phyloP scores from a whole-genome alignment of 2,329 filamentous ascomycete species.

The Trichoderma harzianum region DNA sequence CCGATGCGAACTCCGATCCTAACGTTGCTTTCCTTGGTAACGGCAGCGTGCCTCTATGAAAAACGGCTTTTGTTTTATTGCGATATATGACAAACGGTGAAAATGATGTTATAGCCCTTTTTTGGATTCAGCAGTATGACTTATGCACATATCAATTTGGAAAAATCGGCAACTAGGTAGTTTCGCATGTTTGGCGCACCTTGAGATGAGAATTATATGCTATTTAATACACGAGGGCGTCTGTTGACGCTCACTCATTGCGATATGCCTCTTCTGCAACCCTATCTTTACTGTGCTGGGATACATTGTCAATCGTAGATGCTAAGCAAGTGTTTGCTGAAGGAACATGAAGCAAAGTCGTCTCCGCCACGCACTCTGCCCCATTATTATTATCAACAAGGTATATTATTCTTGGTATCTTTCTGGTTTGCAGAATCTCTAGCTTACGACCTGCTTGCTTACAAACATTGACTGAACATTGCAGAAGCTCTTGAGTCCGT shows the following conservation, averaged over 20 bases:
- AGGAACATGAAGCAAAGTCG: background rate
- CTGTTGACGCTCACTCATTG: background rate
- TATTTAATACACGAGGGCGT: background rate
- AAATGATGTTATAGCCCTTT: background rate
- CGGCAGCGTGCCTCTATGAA: background rate
- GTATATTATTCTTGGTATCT: background rate
- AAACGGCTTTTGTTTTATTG: background rate
- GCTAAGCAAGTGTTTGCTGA: background rate
- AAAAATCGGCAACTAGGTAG: background rate
- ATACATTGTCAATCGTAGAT: background rate
- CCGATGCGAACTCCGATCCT: constrained; percentile 5
- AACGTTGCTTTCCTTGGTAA: constrained; percentile 10
- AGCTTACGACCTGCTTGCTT: background rate
- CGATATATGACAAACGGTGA: background rate
- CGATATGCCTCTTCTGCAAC: background rate
- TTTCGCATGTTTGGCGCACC: background rate
- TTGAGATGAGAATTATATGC: background rate
- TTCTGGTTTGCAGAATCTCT: background rate
- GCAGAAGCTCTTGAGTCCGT: constrained; percentile 10
- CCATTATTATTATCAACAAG: background rate
- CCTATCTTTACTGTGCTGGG: background rate
- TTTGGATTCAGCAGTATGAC: background rate
- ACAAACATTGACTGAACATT: constrained; percentile 7
- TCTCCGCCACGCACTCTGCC: background rate
- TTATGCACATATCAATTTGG: background rate